Evolutionary conservation across 805 yeast genomes (phyloP).

Genomic region (Candida corydali): DNA sequence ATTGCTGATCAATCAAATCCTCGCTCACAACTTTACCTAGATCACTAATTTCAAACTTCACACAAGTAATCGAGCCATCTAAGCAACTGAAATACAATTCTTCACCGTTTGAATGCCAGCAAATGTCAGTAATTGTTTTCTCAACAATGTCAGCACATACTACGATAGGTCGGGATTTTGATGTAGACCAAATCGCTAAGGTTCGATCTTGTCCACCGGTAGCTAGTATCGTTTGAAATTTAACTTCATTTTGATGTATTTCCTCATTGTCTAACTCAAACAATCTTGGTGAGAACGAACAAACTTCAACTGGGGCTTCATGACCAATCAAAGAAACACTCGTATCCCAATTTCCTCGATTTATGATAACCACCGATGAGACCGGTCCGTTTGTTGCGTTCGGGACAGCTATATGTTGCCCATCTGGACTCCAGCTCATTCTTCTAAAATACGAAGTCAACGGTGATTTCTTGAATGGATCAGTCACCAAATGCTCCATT

Average conservation of each 20-base stretch:
- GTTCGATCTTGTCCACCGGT: conserved; percentile 94
- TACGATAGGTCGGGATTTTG: conserved; percentile 68
- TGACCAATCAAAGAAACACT: conserved; percentile 76
- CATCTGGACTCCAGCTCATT: conserved; percentile 89
- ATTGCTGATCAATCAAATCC: conserved; percentile 57
- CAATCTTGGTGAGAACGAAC: conserved; percentile 66
- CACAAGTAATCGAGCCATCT: conserved; percentile 75
- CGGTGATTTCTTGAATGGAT: conserved; percentile 87
- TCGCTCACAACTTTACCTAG: conserved; percentile 74
- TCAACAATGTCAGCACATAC: conserved; percentile 72
- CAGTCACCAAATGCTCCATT: conserved; percentile 75
- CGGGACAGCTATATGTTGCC: conserved; percentile 81
- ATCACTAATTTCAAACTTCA: conserved; percentile 60
- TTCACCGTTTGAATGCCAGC: conserved; percentile 84
- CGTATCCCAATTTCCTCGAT: conserved; percentile 77
- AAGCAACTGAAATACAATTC: conserved; percentile 71
- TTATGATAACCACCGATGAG: conserved; percentile 66
- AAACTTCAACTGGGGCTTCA: conserved; percentile 82
- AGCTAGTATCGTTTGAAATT: conserved; percentile 71
- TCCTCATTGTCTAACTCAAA: conserved; percentile 27
- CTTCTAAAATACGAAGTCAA: conserved; percentile 85
- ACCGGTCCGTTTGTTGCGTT: conserved; percentile 84
- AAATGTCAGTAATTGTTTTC: conserved; percentile 80
- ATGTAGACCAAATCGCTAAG: conserved; percentile 84
- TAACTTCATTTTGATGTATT: conserved; percentile 15